Evolutionary conservation across 1,139 yeast genomes (phyloP).

Genomic region (Tardiomyces digboiensis): DNA sequence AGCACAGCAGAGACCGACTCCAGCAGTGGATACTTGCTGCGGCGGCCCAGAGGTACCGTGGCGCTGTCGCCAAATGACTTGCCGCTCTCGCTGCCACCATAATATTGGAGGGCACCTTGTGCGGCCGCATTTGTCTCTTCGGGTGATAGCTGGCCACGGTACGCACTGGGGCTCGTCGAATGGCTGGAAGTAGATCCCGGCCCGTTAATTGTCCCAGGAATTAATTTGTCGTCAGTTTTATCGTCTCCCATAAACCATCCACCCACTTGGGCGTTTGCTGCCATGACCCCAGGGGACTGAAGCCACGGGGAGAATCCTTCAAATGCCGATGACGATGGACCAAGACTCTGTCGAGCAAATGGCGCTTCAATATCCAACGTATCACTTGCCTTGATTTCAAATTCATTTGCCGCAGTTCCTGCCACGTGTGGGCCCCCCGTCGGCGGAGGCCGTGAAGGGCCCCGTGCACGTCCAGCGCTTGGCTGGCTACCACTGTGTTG

Average conservation of each 20-base stretch:
- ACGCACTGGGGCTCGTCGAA: background rate
- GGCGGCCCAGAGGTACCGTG: slow-evolving; percentile 1
- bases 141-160: background rate
- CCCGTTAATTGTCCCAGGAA: too few relatives aligned
- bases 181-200: background rate
- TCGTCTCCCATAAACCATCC: background rate
- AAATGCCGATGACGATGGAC: background rate
- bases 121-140: background rate
- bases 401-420: background rate
- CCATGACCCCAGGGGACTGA: background rate
- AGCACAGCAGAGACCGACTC: slow-evolving; percentile 17
- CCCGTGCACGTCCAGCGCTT: too few relatives aligned
- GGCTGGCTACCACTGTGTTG: too few relatives aligned
- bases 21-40: slow-evolving; percentile 20
- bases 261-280: background rate
- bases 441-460: too few relatives aligned
- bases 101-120: background rate
- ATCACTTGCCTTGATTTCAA: too few relatives aligned
- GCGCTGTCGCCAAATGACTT: slow-evolving; percentile 1
- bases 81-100: slow-evolving; percentile 1
- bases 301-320: background rate
- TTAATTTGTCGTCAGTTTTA: background rate
- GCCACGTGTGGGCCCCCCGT: too few relatives aligned
- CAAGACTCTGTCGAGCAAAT: background rate
- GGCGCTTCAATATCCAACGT: background rate